Base-by-base conservation (phyloP, 1,284 basidiomycete species). In the Neonothopanus nambi region DNA sequence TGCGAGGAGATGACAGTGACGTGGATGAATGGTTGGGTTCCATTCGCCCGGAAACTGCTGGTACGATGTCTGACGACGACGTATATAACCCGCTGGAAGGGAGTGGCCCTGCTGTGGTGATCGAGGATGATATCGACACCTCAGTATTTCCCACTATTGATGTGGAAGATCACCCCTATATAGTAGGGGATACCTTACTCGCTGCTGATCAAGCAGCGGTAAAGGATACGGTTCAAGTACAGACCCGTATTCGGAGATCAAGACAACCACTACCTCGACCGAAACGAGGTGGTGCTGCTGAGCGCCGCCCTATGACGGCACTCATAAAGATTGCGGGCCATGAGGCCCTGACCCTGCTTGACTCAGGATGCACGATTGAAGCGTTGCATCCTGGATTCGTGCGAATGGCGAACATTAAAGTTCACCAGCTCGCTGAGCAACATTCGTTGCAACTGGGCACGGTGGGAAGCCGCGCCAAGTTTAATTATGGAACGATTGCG, bases 361-460 rank as follows among this genome's bases (percentile, higher is more conserved):
- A 60, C 28, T 55, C 58, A 3, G 54, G 59, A 3, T 58, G 59
- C 30, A 60, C 55, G 1, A 56, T 52, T 2, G 57, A 58, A 21
- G 48, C 55, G 4, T 18, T 48, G 5, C 56, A 48, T n/a, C 57
- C 54, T 4, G 50, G 48, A 1, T 57, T 59, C 35, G 54, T 51
- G 0, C 3, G 42, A 17, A 33, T 60, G 1, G 48, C 54, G 0
- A 51, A n/a, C n/a, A n/a, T n/a, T n/a, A n/a, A n/a, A n/a, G n/a
- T n/a, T n/a, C n/a, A n/a, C n/a, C n/a, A n/a, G 12, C 38, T 63
- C 2, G 40, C 49, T 6, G 40, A 60, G 6, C 58, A 52, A 23
- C 40, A 61, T 5, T 48, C 47, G 1, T 37, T 61, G 12, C 52
- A 57, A 35, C 39, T 63, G 13, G 61, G 60, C 2, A 56, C 51